phyloP scores from a whole-genome alignment of 2,329 filamentous ascomycete species.

The Monilinia fructigena region DNA sequence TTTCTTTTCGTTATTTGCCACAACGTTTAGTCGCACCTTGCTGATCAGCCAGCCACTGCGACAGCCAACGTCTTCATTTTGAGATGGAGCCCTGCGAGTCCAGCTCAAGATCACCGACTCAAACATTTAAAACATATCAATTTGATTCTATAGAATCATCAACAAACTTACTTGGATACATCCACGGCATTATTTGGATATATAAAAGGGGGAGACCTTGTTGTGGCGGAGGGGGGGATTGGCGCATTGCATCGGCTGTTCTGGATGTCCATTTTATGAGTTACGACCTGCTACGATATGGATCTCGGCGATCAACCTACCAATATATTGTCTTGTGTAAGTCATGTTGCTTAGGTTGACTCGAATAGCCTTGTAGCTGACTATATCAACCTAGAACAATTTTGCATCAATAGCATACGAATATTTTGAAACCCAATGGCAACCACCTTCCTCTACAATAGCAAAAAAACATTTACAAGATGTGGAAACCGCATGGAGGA shows the following conservation, averaged over 20 bases:
- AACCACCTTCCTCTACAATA: slow-evolving; percentile 23
- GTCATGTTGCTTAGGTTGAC: slow-evolving; percentile 13
- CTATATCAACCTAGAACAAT: slow-evolving; percentile 34
- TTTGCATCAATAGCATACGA: slow-evolving; percentile 40
- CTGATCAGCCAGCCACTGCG: slow-evolving; percentile 23
- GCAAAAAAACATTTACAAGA: slow-evolving; percentile 36
- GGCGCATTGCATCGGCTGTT: slow-evolving; percentile 16
- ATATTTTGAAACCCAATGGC: slow-evolving; percentile 35
- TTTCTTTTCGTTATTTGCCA: background rate
- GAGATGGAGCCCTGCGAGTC: slow-evolving; percentile 40
- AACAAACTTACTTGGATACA: slow-evolving; percentile 12
- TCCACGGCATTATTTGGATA: slow-evolving; percentile 10
- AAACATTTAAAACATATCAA: slow-evolving; percentile 21
- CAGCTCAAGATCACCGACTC: slow-evolving; percentile 31
- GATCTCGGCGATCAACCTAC: slow-evolving; percentile 41
- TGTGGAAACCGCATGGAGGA: slow-evolving; percentile 36
- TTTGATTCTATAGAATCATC: slow-evolving; percentile 6
- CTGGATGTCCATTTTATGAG: slow-evolving; percentile 26
- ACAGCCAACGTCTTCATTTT: slow-evolving; percentile 27
- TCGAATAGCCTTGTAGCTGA: slow-evolving; percentile 9
- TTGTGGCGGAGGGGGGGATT: slow-evolving; percentile 18
- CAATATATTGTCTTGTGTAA: slow-evolving; percentile 41
- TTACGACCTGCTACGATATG: slow-evolving; percentile 35
- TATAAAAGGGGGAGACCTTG: slow-evolving; percentile 14
- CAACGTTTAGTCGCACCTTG: slow-evolving; percentile 13